A percentile compares a stretch with the other conserved stretches of the same genome.
These are phyloP conservation scores for Catenaria anguillulae DNA, from an alignment of 371 early-diverging fungal genomes.

Conservation along the genomic window DNA sequence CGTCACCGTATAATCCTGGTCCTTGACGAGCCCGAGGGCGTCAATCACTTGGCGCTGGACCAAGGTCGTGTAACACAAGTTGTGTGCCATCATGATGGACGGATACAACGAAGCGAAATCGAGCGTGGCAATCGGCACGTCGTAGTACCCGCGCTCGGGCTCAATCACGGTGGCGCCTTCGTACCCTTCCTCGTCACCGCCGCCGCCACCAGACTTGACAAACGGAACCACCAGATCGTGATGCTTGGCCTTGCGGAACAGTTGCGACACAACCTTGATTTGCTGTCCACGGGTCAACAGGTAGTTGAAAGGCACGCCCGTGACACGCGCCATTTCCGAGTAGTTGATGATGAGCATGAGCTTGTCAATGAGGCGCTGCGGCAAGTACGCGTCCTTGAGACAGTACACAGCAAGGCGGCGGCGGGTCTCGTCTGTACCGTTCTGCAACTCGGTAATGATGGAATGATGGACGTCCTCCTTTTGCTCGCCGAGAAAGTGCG, in stretches of 20 bases:
- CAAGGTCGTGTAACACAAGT: constrained; percentile 97
- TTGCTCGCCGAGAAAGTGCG: constrained; percentile 96
- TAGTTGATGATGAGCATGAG: constrained; percentile 96
- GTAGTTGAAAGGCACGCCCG: constrained; percentile 94
- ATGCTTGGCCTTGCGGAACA: constrained; percentile 78
- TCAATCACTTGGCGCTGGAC: constrained; percentile 35
- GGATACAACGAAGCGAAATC: constrained; percentile 99
- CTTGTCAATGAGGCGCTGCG: constrained; percentile 89
- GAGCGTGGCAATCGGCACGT: constrained; percentile 92
- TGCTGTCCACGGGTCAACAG: constrained; percentile 92
- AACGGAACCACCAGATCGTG: constrained; percentile 87
- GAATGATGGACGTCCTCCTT: constrained; percentile 99
- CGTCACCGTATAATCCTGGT: constrained; percentile 70
- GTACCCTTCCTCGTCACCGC: constrained; percentile 72
- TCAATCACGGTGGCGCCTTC: constrained; percentile 99
- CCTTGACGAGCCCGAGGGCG: constrained; percentile 46
- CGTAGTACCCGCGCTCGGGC: constrained; percentile 92
- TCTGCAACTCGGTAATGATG: constrained; percentile 92
- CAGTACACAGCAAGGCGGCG: constrained; percentile 97
- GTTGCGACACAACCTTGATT: constrained; percentile 94
- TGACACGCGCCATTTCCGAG: constrained; percentile 98
- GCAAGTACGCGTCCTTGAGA: constrained; percentile 97
- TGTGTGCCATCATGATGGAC: constrained; percentile 99
- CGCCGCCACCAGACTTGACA: constrained; percentile 45
- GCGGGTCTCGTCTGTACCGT: constrained; percentile 90